Evolutionary conservation across 2,329 filamentous ascomycete species (phyloP).

Genomic region (Uncinocarpus reesii): DNA sequence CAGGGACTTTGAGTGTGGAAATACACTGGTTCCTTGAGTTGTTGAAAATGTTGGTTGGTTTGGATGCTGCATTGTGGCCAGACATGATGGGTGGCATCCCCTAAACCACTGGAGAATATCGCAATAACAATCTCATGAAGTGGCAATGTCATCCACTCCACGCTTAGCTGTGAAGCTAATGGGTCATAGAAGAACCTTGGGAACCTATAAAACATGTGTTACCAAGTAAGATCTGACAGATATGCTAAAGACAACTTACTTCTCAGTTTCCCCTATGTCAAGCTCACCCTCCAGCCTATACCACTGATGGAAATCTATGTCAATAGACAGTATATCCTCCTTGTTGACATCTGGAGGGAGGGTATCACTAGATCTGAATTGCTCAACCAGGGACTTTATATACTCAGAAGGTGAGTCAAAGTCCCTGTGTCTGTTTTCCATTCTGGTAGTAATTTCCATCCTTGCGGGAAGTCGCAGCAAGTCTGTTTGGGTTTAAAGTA

Average conservation of each 20-base stretch:
- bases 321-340: constrained; percentile 3
- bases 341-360: constrained; percentile 1
- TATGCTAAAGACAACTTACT: constrained; percentile 3
- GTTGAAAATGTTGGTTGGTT: background rate
- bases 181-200: constrained; percentile 4
- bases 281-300: background rate
- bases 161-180: background rate
- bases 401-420: constrained; percentile 4
- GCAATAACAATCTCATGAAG: constrained; percentile 2
- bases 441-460: too few relatives aligned
- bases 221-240: constrained; percentile 1
- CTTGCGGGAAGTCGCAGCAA: background rate
- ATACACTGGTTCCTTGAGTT: background rate
- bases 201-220: background rate
- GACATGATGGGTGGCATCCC: background rate
- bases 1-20: background rate
- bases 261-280: background rate
- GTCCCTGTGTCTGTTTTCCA: background rate
- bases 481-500: background rate
- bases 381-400: constrained; percentile 3
- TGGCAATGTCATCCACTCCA: constrained; percentile 2
- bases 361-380: constrained; percentile 2
- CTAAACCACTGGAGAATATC: background rate
- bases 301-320: background rate
- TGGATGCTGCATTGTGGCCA: background rate